Evolutionary conservation across 108 stramenopile genomes (phyloP).

Genomic region (Cyclotella kingstonii): DNA sequence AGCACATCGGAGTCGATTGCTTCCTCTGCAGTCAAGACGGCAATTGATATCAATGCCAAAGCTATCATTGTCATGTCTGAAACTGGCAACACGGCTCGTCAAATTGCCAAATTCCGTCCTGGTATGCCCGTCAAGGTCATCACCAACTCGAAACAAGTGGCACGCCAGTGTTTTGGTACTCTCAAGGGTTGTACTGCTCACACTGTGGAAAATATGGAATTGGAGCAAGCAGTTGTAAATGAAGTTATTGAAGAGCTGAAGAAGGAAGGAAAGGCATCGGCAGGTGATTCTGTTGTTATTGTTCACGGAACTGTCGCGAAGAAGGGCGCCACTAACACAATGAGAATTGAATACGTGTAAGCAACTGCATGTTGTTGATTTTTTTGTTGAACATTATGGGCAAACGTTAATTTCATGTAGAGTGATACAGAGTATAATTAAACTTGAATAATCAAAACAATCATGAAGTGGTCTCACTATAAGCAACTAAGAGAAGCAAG

Average conservation of each 20-base stretch:
- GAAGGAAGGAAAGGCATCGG: conserved; percentile 60
- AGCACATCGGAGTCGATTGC: conserved; percentile 87
- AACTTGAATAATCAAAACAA: no score
- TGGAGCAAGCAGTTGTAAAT: conserved; percentile 72
- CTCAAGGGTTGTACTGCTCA: conserved; percentile 73
- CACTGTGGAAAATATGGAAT: conserved; percentile 60
- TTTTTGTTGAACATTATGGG: no score
- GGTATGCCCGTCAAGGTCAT: conserved; percentile 81
- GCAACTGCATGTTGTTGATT: background rate
- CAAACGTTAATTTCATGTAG: no score
- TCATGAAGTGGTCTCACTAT: no score
- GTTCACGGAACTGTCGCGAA: conserved; percentile 74
- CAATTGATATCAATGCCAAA: conserved; percentile 90
- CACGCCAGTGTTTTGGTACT: conserved; percentile 82
- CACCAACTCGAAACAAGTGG: conserved; percentile 73
- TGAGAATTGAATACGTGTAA: conserved; percentile 80
- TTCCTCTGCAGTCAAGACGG: conserved; percentile 96
- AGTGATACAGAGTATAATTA: no score
- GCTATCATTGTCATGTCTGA: conserved; percentile 93
- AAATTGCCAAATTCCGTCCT: conserved; percentile 97
- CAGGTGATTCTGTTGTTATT: conserved; percentile 89
- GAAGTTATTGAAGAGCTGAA: conserved; percentile 71
- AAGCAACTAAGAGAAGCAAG: no score
- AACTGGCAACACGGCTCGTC: conserved; percentile 90
- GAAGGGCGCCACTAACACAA: conserved; percentile 74